Evolutionary conservation across 148 eudicot species (phyloP), one percentile per base, ranked within the genome.

Genomic region (Camellia sinensis): DNA sequence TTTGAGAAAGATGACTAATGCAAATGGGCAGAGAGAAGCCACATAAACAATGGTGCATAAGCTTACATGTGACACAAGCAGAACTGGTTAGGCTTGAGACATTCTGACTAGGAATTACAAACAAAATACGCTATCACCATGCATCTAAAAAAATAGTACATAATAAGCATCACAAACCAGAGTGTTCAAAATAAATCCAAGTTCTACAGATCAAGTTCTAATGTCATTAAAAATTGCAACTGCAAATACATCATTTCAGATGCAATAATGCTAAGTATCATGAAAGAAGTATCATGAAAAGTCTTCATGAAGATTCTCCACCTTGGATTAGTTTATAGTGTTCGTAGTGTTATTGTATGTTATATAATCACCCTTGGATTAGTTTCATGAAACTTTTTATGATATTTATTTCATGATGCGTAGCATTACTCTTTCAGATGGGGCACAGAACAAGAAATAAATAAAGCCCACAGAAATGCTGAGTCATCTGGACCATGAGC

Each of bases 401-500:
- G 29, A 29, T 29, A 29, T 29, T 29, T 29, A 29, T 29, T 29
- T 29, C 29, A 29, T 29, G 37, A 29, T 29, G 37, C 37, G 37
- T 29, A 29, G 37, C 37, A 29, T 29, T 29, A 29, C 37, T 29
- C 37, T 29, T 29, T 29, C 37, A 29, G 37, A 29, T 29, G 29
- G 46, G n/a, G 7, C 15, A 73, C 75, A 10, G 6, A 52, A 63
- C 5, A 70, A 67, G 29, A 48, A 57, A 21, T 21, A 40, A 67
- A 19, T 45, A 64, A 37, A 67, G 66, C 18, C 13, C 48, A 53
- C 13, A 75, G 18, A 75, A 75, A 52, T 48, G 43, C n/a, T 53
- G 61, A 53, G 59, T 62, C 74, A 75, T 68, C 64, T 18, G 48
- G 18, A 70, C 44, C 64, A 79, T 61, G 67, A 83, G 71, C 89